Percentiles rank a stretch among this genome's conserved stretches.
Conservation (phyloP, 352 stramenopile genomes). For the Peronospora destructor region DNA sequence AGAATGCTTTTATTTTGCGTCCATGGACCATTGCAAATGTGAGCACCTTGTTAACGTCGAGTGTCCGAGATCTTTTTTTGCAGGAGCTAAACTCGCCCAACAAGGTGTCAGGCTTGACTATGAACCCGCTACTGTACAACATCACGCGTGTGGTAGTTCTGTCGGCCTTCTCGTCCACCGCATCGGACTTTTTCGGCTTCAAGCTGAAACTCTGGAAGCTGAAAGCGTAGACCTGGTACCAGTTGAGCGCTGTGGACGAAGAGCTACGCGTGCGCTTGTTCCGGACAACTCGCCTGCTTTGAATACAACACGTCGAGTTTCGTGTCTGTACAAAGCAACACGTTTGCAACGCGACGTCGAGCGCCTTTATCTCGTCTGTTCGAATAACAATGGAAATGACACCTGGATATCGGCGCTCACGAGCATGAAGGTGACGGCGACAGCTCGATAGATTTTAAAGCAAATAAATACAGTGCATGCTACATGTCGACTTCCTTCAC, state of each 20-base stretch:
- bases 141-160: slow-evolving; percentile 85
- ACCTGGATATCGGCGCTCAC: background rate
- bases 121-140: slow-evolving; percentile 88
- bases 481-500: background rate
- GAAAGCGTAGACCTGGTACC: slow-evolving; percentile 44
- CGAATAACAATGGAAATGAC: background rate
- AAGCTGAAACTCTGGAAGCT: slow-evolving; percentile 90
- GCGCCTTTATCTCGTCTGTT: slow-evolving; percentile 12
- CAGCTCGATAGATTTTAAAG: slow-evolving; percentile 16
- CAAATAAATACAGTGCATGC: slow-evolving; percentile 9
- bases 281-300: slow-evolving; percentile 10
- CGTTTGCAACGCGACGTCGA: background rate
- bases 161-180: slow-evolving; percentile 83
- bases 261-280: slow-evolving; percentile 7
- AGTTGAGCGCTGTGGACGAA: slow-evolving; percentile 6
- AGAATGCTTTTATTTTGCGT: background rate
- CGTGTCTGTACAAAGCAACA: slow-evolving; percentile 3
- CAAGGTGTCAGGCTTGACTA: slow-evolving; percentile 86
- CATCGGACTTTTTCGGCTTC: slow-evolving; percentile 88
- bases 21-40: background rate
- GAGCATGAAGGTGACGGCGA: slow-evolving; percentile 4
- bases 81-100: slow-evolving; percentile 86
- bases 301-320: slow-evolving; percentile 5
- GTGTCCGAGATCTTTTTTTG: slow-evolving; percentile 5
- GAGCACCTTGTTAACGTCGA: slow-evolving; percentile 12